Conservation (phyloP, 495 filamentous ascomycete genomes). For the Darksidea phi region DNA sequence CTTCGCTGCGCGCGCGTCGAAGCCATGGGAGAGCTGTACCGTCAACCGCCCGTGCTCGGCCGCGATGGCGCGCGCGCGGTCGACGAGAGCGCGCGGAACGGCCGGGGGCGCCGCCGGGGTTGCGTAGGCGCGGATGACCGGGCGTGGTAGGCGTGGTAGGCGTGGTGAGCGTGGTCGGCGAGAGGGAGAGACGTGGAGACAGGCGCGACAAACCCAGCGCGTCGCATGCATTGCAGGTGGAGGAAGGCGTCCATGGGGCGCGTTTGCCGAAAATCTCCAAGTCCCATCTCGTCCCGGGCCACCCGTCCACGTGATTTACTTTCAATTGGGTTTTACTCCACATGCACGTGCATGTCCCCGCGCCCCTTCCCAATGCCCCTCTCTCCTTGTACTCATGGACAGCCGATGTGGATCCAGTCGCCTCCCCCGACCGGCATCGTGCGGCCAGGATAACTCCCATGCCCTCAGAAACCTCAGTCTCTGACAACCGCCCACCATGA, state of each 20-base stretch:
- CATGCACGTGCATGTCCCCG: no score
- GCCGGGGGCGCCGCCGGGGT: constrained; percentile 1
- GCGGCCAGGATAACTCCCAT: no score
- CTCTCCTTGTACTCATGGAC: no score
- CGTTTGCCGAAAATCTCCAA: neutral
- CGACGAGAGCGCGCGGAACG: constrained; percentile 61
- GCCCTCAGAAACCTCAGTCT: no score
- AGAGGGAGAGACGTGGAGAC: constrained; percentile 32
- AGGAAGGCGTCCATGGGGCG: neutral
- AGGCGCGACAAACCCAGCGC: constrained; percentile 41
- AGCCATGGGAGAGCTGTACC: constrained; percentile 57
- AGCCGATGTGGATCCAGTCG: neutral
- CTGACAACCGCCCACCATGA: constrained; percentile 3
- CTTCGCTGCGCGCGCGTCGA: constrained; percentile 71
- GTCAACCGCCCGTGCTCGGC: constrained; percentile 66
- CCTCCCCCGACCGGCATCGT: no score
- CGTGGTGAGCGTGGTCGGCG: neutral
- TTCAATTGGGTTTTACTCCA: no score
- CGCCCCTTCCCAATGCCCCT: no score
- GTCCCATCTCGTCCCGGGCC: neutral
- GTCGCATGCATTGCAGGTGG: constrained; percentile 29
- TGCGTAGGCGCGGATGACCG: no score
- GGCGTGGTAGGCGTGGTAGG: neutral
- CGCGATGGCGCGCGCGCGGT: constrained; percentile 62
- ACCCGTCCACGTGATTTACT: neutral